Percentiles rank a stretch among this genome's conserved stretches.
Evolutionary conservation across 1,284 basidiomycete genomes (phyloP).

Genomic region (Cystobasidium sp.): DNA sequence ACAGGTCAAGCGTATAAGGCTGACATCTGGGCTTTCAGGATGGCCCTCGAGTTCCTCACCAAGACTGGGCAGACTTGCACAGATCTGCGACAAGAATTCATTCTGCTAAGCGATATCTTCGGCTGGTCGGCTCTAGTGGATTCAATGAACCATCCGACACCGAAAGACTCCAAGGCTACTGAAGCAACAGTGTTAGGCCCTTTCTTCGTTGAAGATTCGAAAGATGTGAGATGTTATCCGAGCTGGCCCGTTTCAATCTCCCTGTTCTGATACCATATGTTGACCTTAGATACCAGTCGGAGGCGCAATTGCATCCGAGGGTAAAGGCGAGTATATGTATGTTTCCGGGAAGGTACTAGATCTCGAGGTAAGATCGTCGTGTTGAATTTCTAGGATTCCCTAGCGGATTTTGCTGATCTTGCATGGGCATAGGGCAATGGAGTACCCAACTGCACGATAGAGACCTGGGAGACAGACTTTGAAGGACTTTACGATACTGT

Average conservation of each 20-base stretch:
- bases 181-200: conserved; percentile 80
- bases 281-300: conserved; percentile 63
- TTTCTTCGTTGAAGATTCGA: conserved; percentile 74
- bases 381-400: background rate
- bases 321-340: conserved; percentile 79
- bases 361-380: conserved; percentile 49
- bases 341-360: conserved; percentile 72
- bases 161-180: conserved; percentile 65
- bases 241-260: background rate
- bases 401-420: background rate
- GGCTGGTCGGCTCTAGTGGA: conserved; percentile 80
- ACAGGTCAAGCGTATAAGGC: background rate
- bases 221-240: conserved; percentile 6
- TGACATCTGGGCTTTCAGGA: conserved; percentile 48
- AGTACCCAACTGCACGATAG: conserved; percentile 65
- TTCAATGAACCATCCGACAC: conserved; percentile 70
- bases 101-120: conserved; percentile 76
- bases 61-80: conserved; percentile 45
- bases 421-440: background rate
- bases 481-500: conserved; percentile 63
- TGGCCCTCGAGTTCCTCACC: conserved; percentile 75
- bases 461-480: conserved; percentile 86
- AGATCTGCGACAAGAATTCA: conserved; percentile 73
- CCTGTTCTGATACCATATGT: background rate
- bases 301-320: conserved; percentile 74